A percentile compares a stretch with the other conserved stretches of the same genome.
Conservation (phyloP, 1,284 basidiomycete species). For the Ganoderma lucidum region DNA sequence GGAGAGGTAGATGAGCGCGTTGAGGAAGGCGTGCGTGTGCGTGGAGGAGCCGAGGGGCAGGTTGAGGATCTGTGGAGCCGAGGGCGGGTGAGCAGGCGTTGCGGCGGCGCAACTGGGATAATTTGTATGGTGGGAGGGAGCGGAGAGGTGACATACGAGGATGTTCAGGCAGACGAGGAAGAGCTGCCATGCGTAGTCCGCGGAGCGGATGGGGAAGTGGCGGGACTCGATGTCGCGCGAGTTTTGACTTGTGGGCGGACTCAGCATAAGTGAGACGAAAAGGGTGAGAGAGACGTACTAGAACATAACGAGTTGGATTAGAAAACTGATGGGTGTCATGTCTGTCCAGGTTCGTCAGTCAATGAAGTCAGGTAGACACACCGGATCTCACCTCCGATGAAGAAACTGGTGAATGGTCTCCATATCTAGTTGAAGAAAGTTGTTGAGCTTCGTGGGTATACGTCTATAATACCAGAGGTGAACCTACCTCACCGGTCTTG, state of each 20-base stretch:
- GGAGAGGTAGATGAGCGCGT: slow-evolving; percentile 74
- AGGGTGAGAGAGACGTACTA: slow-evolving; percentile 56
- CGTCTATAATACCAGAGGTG: not conserved
- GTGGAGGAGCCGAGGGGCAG: slow-evolving; percentile 66
- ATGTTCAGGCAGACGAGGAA: slow-evolving; percentile 58
- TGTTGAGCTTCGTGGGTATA: not conserved
- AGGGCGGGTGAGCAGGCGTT: not conserved
- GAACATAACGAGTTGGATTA: slow-evolving; percentile 82
- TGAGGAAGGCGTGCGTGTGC: slow-evolving; percentile 73
- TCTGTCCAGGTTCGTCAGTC: slow-evolving; percentile 48
- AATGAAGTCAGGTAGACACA: slow-evolving; percentile 34
- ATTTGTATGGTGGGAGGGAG: not conserved
- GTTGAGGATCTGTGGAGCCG: slow-evolving; percentile 56
- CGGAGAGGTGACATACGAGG: slow-evolving; percentile 26
- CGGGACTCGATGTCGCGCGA: slow-evolving; percentile 69
- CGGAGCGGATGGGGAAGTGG: slow-evolving; percentile 65
- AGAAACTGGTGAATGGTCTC: slow-evolving; percentile 82
- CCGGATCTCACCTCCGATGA: slow-evolving; percentile 67
- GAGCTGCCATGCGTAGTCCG: slow-evolving; percentile 82
- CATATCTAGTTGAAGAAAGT: slow-evolving; percentile 60
- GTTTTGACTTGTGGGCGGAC: slow-evolving; percentile 62
- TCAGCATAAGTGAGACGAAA: not conserved
- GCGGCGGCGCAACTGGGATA: not conserved
- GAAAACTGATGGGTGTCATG: slow-evolving; percentile 52
- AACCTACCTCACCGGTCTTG: slow-evolving; percentile 60